These are phyloP conservation scores for Dendrobium officinale DNA, from an alignment of 106 monocot species.

Conservation along the genomic window DNA sequence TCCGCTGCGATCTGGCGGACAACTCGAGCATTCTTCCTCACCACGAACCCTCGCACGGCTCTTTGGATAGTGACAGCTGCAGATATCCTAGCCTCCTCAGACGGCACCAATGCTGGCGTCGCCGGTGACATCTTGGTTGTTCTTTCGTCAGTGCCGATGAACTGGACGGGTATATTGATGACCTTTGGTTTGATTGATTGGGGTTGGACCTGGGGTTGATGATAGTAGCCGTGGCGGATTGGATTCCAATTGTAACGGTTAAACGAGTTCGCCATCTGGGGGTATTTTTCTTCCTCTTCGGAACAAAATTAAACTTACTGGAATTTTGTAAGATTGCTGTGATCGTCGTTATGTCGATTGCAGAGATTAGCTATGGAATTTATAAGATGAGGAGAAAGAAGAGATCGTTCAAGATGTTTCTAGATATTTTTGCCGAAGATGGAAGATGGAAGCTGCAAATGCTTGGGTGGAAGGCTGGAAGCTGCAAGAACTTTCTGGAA, in stretches of 20 bases:
- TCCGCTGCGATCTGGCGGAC: slow-evolving; percentile 21
- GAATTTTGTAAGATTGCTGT: too few species aligned
- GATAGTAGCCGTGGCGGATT: not conserved
- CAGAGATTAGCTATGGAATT: not conserved
- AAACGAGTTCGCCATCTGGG: not conserved
- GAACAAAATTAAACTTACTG: too few species aligned
- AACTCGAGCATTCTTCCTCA: slow-evolving; percentile 36
- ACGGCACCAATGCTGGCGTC: too few species aligned
- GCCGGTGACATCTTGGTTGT: not conserved
- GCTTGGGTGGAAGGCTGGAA: too few species aligned
- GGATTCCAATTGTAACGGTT: slow-evolving; percentile 1
- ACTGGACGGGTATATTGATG: slow-evolving; percentile 53
- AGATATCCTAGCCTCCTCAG: not conserved
- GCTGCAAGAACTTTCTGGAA: too few species aligned
- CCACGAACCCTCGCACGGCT: slow-evolving; percentile 45
- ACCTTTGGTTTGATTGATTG: slow-evolving; percentile 19
- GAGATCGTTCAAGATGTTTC: slow-evolving; percentile 2
- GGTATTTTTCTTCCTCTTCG: not conserved
- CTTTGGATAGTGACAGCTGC: slow-evolving; percentile 60
- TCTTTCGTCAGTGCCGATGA: slow-evolving; percentile 21
- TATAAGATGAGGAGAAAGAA: not conserved
- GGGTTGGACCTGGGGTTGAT: not conserved
- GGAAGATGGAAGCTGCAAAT: not conserved
- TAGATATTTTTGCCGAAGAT: not conserved
- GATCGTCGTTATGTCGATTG: too few species aligned